Conservation (phyloP, 2,329 filamentous ascomycete genomes). For the Cercospora berteroae region DNA sequence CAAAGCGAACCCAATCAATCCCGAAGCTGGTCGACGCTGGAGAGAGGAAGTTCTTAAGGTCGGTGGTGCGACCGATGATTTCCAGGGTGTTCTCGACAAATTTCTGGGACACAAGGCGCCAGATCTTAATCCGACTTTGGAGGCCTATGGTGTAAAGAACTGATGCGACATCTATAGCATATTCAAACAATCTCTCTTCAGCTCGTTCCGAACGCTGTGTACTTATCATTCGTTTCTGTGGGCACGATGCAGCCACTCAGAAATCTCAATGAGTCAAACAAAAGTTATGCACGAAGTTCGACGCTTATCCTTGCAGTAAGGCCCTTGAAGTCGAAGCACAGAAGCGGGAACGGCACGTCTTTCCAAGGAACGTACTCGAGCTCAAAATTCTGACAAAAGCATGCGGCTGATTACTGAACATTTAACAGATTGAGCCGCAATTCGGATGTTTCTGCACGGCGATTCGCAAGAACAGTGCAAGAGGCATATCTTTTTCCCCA, state of each 20-base stretch:
- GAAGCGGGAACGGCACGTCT: not conserved
- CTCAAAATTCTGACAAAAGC: not conserved
- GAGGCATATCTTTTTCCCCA: not conserved
- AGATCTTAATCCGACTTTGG: not conserved
- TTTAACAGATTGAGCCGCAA: not conserved
- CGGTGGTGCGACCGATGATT: constrained; percentile 73
- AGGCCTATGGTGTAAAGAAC: not conserved
- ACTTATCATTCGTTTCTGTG: not conserved
- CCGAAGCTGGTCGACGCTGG: constrained; percentile 68
- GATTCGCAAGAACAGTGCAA: not conserved
- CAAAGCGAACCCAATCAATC: constrained; percentile 72
- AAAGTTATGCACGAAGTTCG: not conserved
- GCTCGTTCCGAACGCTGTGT: not conserved
- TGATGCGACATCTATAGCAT: not conserved
- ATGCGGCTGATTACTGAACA: not conserved
- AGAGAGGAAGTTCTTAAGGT: constrained; percentile 69
- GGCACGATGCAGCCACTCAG: not conserved
- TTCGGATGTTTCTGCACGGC: not conserved
- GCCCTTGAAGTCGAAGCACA: not conserved
- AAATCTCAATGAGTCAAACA: not conserved
- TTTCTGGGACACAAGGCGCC: constrained; percentile 70
- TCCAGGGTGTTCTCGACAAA: constrained; percentile 66
- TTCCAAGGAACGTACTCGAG: not conserved
- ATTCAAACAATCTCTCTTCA: not conserved
- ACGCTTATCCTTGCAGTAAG: not conserved